These are phyloP conservation scores for Cyberlindnera suaveolens DNA, from an alignment of 805 yeast genomes.

Conservation along the genomic window DNA sequence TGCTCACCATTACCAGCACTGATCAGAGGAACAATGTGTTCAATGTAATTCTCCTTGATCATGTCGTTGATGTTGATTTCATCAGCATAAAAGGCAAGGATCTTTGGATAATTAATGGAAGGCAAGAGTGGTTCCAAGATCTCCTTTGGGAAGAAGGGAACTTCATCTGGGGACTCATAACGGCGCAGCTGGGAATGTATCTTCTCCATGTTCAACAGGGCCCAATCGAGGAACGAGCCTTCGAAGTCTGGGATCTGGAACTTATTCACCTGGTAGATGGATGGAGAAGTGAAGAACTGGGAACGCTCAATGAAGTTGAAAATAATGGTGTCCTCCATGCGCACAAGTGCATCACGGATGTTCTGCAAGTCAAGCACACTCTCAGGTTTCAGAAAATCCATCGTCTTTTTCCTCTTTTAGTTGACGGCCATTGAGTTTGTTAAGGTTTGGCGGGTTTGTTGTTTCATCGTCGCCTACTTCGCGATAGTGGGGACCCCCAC, in stretches of 20 bases:
- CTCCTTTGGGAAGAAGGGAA: constrained; percentile 75
- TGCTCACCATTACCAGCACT: constrained; percentile 67
- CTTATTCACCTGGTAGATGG: constrained; percentile 59
- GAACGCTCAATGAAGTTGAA: constrained; percentile 91
- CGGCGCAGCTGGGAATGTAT: constrained; percentile 78
- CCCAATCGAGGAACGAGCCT: constrained; percentile 86
- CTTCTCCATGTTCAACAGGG: constrained; percentile 67
- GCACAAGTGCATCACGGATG: constrained; percentile 76
- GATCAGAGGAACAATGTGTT: constrained; percentile 69
- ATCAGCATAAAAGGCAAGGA: constrained; percentile 67
- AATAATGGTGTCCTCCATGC: constrained; percentile 96
- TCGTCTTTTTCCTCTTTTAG: constrained; percentile 19
- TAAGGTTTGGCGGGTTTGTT: too few relatives aligned
- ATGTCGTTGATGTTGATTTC: constrained; percentile 71
- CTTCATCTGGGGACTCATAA: constrained; percentile 91
- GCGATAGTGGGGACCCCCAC: too few relatives aligned
- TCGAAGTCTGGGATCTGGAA: constrained; percentile 59
- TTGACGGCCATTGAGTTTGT: too few relatives aligned
- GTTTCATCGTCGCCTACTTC: too few relatives aligned
- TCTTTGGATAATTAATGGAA: constrained; percentile 66
- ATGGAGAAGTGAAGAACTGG: constrained; percentile 70
- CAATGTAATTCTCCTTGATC: constrained; percentile 62
- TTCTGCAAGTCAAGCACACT: constrained; percentile 75
- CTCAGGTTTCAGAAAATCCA: constrained; percentile 84
- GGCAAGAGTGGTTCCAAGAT: constrained; percentile 71